phyloP scores from a whole-genome alignment of 2,329 filamentous ascomycete genomes.

The Reticulascus tulasneorum region DNA sequence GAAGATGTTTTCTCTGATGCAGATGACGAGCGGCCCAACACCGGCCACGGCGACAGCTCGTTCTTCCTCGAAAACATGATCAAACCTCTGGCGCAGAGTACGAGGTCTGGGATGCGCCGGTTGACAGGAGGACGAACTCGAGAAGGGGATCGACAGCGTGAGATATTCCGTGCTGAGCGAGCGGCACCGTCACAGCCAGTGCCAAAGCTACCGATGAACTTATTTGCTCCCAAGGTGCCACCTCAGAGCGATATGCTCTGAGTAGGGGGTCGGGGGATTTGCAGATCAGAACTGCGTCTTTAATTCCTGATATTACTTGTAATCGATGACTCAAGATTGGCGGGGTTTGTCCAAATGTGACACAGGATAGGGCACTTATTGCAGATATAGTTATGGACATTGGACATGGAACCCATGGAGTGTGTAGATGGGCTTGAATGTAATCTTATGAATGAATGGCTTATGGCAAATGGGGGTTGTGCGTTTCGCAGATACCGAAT shows the following conservation, averaged over 20 bases:
- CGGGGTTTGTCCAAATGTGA: no score
- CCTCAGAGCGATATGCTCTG: slow-evolving; percentile 33
- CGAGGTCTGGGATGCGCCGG: slow-evolving; percentile 56
- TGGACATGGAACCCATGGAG: not conserved
- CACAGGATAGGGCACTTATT: no score
- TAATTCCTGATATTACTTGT: not conserved
- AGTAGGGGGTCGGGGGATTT: not conserved
- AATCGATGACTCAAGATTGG: not conserved
- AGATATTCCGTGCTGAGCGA: slow-evolving; percentile 28
- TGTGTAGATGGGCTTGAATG: no score
- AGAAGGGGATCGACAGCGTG: slow-evolving; percentile 31
- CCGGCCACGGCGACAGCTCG: slow-evolving; percentile 37
- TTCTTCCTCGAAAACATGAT: slow-evolving; percentile 61
- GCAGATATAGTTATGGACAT: not conserved
- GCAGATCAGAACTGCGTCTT: not conserved
- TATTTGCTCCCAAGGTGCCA: slow-evolving; percentile 26
- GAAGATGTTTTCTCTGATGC: slow-evolving; percentile 78
- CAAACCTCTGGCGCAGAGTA: slow-evolving; percentile 53
- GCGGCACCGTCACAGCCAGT: slow-evolving; percentile 34
- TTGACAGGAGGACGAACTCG: slow-evolving; percentile 53
- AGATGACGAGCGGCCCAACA: slow-evolving; percentile 52
- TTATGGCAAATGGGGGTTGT: no score
- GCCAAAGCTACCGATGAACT: slow-evolving; percentile 34
- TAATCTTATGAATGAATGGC: no score
- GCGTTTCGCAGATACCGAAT: no score